These are phyloP conservation scores for Mortierella sp. DNA, from an alignment of 371 early-diverging fungal genomes.

Conservation along the genomic window DNA sequence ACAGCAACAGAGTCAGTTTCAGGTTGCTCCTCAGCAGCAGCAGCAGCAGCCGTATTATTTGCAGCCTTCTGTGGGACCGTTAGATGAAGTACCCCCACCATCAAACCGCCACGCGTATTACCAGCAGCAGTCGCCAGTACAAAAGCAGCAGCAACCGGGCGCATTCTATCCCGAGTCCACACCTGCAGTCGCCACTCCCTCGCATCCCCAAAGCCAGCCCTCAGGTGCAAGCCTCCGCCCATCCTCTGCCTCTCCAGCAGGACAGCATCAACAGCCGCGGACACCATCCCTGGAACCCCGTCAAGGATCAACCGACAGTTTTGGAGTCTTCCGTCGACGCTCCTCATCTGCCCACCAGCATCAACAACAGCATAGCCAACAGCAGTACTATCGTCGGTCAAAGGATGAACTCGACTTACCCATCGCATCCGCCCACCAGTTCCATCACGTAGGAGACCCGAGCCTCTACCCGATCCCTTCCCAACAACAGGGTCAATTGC, in stretches of 20 bases:
- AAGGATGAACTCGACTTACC: neutral
- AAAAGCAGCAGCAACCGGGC: neutral
- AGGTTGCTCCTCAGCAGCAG: constrained; percentile 5
- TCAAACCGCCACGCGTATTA: neutral
- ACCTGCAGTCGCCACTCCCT: neutral
- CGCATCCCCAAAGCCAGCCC: neutral
- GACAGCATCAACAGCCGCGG: constrained; percentile 12
- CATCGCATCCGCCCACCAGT: neutral
- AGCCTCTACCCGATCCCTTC: neutral
- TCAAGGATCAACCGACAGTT: neutral
- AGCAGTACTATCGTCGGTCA: neutral
- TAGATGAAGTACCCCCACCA: constrained; percentile 18
- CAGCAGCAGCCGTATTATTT: constrained; percentile 13
- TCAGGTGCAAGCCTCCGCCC: too few species aligned
- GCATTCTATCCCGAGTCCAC: neutral
- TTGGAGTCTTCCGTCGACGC: constrained; percentile 4
- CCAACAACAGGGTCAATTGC: neutral
- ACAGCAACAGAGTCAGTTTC: neutral
- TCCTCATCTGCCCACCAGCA: neutral
- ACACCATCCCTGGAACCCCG: constrained; percentile 5
- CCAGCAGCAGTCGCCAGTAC: neutral
- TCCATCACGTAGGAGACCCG: neutral
- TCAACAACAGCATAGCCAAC: constrained; percentile 14
- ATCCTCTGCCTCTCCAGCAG: neutral
- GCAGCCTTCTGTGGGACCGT: constrained; percentile 20